These are phyloP conservation scores for Neobulgaria alba DNA, from an alignment of 2,329 filamentous ascomycete genomes.

Conservation along the genomic window DNA sequence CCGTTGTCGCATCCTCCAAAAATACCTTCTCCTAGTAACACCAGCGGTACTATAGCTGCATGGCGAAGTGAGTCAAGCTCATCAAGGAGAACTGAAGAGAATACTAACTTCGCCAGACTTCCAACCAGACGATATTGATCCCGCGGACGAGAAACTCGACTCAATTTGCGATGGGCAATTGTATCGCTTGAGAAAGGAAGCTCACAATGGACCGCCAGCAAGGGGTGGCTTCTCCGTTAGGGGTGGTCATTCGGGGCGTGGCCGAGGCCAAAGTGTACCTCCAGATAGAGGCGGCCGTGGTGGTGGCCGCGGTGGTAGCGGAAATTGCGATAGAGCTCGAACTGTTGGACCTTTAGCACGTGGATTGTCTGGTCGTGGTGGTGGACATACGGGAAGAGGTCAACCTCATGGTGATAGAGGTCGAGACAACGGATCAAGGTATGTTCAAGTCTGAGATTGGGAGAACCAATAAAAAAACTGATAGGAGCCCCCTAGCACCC, in stretches of 20 bases:
- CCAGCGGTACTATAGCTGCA: conserved; percentile 1
- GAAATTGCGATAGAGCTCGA: neutral
- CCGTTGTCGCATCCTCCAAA: neutral
- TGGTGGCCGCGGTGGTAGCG: neutral
- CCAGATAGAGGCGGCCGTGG: neutral
- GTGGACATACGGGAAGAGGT: neutral
- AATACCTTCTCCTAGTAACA: neutral
- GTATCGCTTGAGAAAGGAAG: conserved; percentile 18
- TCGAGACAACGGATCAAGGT: neutral
- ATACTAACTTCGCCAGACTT: conserved; percentile 13
- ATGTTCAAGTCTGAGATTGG: too few species aligned
- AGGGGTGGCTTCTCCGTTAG: conserved; percentile 2
- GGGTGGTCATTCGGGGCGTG: neutral
- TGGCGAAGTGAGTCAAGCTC: conserved; percentile 19
- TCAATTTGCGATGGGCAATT: conserved; percentile 24
- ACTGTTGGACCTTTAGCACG: neutral
- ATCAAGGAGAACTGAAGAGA: neutral
- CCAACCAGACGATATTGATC: conserved; percentile 18
- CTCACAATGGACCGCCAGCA: neutral
- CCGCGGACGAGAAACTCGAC: conserved; percentile 15
- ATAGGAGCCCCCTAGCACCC: too few species aligned
- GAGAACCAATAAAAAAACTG: too few species aligned
- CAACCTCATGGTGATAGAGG: neutral
- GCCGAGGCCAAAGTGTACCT: neutral
- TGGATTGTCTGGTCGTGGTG: neutral